These are phyloP conservation scores for Bolboschoenus planiculmis DNA, from an alignment of 176 grass and related monocot genomes.

Conservation along the genomic window DNA sequence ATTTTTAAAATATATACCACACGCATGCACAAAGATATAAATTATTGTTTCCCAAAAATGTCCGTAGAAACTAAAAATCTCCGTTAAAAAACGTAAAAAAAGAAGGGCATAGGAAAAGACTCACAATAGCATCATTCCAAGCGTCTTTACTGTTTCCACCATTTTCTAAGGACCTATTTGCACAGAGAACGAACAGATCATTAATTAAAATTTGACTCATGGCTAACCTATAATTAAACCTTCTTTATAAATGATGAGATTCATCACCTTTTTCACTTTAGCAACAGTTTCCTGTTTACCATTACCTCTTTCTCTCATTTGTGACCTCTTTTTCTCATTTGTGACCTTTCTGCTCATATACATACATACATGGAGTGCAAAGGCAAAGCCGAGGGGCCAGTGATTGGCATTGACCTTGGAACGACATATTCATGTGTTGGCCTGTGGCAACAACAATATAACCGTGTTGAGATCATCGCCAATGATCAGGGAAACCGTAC, in stretches of 20 bases:
- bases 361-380: neutral
- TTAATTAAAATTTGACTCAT: neutral
- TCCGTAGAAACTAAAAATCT: neutral
- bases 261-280: neutral
- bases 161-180: neutral
- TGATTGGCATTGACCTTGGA: constrained; percentile 1
- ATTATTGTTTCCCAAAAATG: too few relatives aligned
- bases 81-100: neutral
- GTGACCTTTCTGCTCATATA: neutral
- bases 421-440: constrained; percentile 7
- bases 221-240: neutral
- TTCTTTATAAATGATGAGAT: neutral
- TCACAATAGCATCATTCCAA: neutral
- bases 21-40: too few relatives aligned
- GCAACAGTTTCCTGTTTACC: neutral
- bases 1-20: too few relatives aligned
- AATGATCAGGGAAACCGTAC: neutral
- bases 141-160: neutral
- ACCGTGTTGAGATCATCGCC: neutral
- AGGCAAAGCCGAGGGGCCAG: neutral
- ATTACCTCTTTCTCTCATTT: neutral
- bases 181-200: neutral
- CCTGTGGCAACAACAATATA: neutral
- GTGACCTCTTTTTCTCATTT: neutral
- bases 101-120: neutral